Percentiles rank a stretch among this genome's conserved stretches.
Conservation (phyloP, 169 alveolate genomes). For the Perkinsus olseni region DNA sequence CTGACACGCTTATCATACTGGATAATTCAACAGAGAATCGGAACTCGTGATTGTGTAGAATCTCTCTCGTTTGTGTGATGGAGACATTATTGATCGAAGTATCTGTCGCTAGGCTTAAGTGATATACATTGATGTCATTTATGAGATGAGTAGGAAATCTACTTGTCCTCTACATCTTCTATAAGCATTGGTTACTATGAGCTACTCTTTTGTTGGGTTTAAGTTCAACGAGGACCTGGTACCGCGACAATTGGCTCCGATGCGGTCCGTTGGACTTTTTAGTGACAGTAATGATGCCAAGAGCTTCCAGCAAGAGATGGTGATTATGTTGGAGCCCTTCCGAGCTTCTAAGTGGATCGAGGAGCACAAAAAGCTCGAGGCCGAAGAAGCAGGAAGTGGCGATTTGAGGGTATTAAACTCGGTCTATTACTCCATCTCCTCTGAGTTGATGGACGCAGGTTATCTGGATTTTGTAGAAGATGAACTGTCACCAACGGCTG, state of each 20-base stretch:
- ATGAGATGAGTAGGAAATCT: too few relatives aligned
- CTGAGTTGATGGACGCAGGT: not conserved
- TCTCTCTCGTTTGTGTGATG: too few relatives aligned
- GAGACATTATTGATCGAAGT: too few relatives aligned
- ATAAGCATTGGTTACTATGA: too few relatives aligned
- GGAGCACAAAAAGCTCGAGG: not conserved
- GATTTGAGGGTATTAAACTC: not conserved
- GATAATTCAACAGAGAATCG: too few relatives aligned
- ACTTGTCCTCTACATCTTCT: too few relatives aligned
- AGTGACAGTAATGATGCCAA: not conserved
- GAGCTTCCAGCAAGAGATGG: not conserved
- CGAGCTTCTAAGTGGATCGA: not conserved
- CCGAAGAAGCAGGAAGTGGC: not conserved
- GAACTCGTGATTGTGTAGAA: too few relatives aligned
- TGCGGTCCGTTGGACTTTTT: not conserved
- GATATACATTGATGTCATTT: too few relatives aligned
- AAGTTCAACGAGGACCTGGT: not conserved
- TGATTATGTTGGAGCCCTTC: not conserved
- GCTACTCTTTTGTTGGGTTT: not conserved
- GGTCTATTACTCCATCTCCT: not conserved
- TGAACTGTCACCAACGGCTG: not conserved
- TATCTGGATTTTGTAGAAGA: not conserved
- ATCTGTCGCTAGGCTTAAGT: too few relatives aligned
- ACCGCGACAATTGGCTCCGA: not conserved
- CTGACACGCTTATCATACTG: too few relatives aligned